Base-by-base conservation (phyloP, 2,329 filamentous ascomycete genomes). In the Bipolaris oryzae region DNA sequence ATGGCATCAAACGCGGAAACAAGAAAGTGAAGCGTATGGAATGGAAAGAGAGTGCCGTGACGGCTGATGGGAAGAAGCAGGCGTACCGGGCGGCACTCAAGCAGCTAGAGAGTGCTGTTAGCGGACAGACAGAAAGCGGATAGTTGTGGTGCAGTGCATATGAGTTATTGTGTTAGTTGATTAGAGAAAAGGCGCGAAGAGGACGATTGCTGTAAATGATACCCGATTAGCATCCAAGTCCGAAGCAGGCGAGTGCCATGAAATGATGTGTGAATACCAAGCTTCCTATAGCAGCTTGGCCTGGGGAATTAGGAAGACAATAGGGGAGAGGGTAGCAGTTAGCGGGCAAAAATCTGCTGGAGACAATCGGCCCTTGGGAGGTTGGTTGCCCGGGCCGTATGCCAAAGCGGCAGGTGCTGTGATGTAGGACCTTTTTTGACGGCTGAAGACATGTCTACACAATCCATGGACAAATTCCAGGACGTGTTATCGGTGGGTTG, bases 61-160 rank as follows among this genome's bases (percentile, higher is more conserved):
- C 66, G n/a, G 75, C 73, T 25, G 73, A 77, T 11, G 67, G 67
- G 35, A 71, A 67, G 63, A 78, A 76, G 65, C 71, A 71, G 58
- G 70, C 62, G 39, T 85, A 84, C 68, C 76, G 78, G 53, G 68
- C 73, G 28, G 88, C 89, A 11, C 74, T 94, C 61, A 82, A 82
- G 62, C 81, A 81, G 68, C 77, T 92, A 62, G 85, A 85, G 48
- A 81, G 82, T 53, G 87, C 90, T 66, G 88, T 88, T 0, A 72
- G 72, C 63, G 73, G 62, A 39, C 61, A 49, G 48, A 48, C 50
- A 39, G 64, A 63, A 28, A 49, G 57, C 18, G 58, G 48, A 16
- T 63, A 58, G 51, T 31, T 13, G 28, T 10, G 34, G 47, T 31
- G 37, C 15, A 20, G 23, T 15, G 23, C 15, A 18, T 21, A 21